Percentiles rank a stretch among this genome's conserved stretches.
These are phyloP conservation scores for Corynascus novoguineensis DNA, from an alignment of 495 filamentous ascomycete genomes.

Conservation along the genomic window DNA sequence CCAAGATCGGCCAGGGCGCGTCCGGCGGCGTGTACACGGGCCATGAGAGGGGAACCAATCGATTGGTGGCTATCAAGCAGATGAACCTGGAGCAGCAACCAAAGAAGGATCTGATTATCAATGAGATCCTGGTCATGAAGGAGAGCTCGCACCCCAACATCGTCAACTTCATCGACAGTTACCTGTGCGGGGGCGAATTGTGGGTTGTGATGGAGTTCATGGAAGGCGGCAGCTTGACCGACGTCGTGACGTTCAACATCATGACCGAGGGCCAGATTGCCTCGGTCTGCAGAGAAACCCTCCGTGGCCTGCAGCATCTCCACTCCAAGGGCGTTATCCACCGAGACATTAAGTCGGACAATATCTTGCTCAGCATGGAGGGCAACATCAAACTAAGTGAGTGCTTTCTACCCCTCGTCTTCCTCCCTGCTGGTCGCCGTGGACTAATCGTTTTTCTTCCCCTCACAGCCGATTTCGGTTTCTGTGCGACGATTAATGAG, in stretches of 20 bases:
- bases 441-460: slow-evolving; percentile 8
- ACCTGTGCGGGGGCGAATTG: slow-evolving; percentile 76
- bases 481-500: slow-evolving; percentile 98
- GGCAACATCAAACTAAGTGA: slow-evolving; percentile 96
- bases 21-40: slow-evolving; percentile 95
- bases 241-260: slow-evolving; percentile 98
- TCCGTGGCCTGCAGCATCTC: slow-evolving; percentile 87
- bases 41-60: slow-evolving; percentile 74
- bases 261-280: slow-evolving; percentile 98
- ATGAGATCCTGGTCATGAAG: slow-evolving; percentile 98
- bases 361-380: slow-evolving; percentile 89
- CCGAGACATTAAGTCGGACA: slow-evolving; percentile 98
- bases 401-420: slow-evolving; percentile 30
- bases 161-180: slow-evolving; percentile 98
- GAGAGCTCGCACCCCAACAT: slow-evolving; percentile 98
- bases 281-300: slow-evolving; percentile 86
- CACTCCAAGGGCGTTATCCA: slow-evolving; percentile 98
- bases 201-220: slow-evolving; percentile 99
- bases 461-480: slow-evolving; percentile 84
- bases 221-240: slow-evolving; percentile 95
- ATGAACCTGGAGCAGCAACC: slow-evolving; percentile 99
- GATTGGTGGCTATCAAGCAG: slow-evolving; percentile 96
- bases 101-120: slow-evolving; percentile 98
- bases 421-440: not conserved
- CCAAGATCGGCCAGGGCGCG: slow-evolving; percentile 95